Percentiles rank a stretch among this genome's conserved stretches.
Conservation (phyloP, 306 rosid species). For the Neltuma alba region DNA sequence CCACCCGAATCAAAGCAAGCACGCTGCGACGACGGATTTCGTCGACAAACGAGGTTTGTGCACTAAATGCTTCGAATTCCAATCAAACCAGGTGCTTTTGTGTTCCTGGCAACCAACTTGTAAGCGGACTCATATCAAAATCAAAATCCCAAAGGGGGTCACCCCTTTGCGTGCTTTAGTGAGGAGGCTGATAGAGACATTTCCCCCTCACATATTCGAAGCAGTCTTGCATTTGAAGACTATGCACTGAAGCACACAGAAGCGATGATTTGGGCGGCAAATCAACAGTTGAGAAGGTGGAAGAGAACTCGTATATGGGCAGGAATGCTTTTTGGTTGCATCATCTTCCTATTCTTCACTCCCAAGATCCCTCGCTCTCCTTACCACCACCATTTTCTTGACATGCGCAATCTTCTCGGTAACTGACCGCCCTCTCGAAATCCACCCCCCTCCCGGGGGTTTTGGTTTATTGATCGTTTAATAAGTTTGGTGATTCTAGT, state of each 20-base stretch:
- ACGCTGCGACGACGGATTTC: not conserved
- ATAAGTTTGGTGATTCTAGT: constrained; percentile 17
- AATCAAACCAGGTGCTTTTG: not conserved
- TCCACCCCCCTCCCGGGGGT: too few species aligned
- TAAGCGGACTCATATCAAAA: constrained; percentile 2
- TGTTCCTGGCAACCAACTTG: not conserved
- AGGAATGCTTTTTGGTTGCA: constrained; percentile 44
- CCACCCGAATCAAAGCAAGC: not conserved
- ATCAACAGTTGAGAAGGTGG: constrained; percentile 45
- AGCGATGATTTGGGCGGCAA: constrained; percentile 47
- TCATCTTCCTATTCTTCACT: constrained; percentile 45
- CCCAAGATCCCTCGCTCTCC: constrained; percentile 62
- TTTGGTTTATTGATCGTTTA: constrained; percentile 17
- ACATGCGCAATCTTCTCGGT: constrained; percentile 75
- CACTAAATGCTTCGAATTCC: not conserved
- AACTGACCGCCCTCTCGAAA: constrained; percentile 9
- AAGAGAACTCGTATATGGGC: constrained; percentile 46
- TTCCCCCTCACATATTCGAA: not conserved
- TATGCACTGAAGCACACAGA: not conserved
- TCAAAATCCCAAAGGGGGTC: constrained; percentile 1
- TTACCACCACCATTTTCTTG: constrained; percentile 51
- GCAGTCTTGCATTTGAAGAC: not conserved
- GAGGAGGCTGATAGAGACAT: not conserved
- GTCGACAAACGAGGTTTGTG: not conserved
- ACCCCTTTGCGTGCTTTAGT: not conserved